phyloP scores from a whole-genome alignment of 352 stramenopile genomes.

The Globisporangium paddicum region DNA sequence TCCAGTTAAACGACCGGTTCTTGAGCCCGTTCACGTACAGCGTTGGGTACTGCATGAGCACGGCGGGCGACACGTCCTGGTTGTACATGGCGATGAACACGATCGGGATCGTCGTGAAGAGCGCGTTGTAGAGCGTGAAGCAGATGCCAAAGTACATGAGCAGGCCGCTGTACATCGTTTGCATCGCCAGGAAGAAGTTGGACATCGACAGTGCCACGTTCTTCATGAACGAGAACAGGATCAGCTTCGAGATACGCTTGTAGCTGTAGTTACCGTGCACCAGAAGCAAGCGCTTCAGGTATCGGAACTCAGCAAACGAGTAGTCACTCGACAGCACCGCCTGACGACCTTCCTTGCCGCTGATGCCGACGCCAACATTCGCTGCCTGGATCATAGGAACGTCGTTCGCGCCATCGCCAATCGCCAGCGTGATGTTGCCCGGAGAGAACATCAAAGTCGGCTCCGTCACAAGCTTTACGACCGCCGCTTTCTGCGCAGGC shows the following conservation, averaged over 20 bases:
- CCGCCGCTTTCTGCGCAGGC: constrained; percentile 77
- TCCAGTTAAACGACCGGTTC: constrained; percentile 88
- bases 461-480: constrained; percentile 86
- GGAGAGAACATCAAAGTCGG: constrained; percentile 86
- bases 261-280: constrained; percentile 90
- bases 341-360: constrained; percentile 82
- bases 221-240: constrained; percentile 89
- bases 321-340: constrained; percentile 85
- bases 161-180: constrained; percentile 85
- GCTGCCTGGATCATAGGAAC: constrained; percentile 88
- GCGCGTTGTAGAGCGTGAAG: constrained; percentile 88
- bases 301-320: constrained; percentile 80
- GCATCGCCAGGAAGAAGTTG: constrained; percentile 80
- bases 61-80: constrained; percentile 82
- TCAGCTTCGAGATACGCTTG: constrained; percentile 88
- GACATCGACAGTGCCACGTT: constrained; percentile 83
- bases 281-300: constrained; percentile 73
- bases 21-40: constrained; percentile 87
- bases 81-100: constrained; percentile 91
- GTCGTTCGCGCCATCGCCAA: constrained; percentile 84
- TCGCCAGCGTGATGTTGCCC: constrained; percentile 83
- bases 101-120: constrained; percentile 89
- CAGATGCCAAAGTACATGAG: constrained; percentile 89
- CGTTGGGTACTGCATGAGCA: constrained; percentile 88
- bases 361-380: constrained; percentile 84